Evolutionary conservation across 345 rosid genomes (phyloP).

Genomic region (Anacardium occidentale): DNA sequence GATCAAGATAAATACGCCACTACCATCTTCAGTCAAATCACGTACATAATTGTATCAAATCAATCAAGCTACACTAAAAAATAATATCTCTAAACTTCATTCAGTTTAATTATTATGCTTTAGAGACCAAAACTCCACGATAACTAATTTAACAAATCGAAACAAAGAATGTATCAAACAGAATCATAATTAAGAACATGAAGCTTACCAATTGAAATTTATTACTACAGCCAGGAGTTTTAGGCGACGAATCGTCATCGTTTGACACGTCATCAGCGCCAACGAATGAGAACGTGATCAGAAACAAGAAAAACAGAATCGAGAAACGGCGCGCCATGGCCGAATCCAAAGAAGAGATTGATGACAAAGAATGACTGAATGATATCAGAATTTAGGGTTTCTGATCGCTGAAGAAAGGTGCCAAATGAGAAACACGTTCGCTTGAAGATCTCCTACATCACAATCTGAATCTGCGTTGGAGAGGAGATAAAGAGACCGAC

Average conservation of each 20-base stretch:
- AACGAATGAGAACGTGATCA: constrained; percentile 22
- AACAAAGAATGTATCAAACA: background rate
- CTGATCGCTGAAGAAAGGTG: too few species aligned
- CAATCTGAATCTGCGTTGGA: background rate
- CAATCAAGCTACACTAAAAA: background rate
- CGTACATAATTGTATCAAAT: background rate
- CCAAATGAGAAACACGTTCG: background rate
- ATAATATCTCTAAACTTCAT: background rate
- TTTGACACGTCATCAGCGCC: constrained; percentile 38
- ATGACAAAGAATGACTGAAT: background rate
- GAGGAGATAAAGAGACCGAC: background rate
- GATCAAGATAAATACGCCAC: background rate
- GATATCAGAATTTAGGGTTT: background rate
- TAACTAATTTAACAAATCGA: background rate
- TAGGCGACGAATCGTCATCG: constrained; percentile 33
- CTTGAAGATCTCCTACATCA: background rate
- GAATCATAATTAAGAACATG: background rate
- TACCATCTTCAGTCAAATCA: background rate
- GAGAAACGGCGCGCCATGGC: background rate
- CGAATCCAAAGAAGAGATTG: background rate
- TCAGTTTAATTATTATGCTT: too few species aligned
- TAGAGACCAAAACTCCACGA: too few species aligned
- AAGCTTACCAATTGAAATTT: constrained; percentile 44
- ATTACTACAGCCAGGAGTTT: constrained; percentile 42
- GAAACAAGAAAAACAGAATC: constrained; percentile 9